Evolutionary conservation across 2,329 filamentous ascomycete species (phyloP).

Genomic region (Alternaria conjuncta): DNA sequence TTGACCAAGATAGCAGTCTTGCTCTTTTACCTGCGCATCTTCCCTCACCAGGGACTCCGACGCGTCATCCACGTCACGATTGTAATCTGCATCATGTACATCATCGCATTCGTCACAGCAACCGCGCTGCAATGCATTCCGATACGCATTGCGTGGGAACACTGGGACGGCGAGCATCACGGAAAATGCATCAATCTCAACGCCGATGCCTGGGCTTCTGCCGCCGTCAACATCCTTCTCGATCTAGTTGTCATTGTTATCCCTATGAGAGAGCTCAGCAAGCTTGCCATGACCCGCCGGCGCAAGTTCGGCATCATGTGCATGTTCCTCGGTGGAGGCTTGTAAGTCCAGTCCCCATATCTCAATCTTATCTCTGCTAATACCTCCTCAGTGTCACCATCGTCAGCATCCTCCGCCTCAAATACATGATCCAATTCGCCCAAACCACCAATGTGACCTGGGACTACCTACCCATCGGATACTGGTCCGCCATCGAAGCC

Average conservation of each 20-base stretch:
- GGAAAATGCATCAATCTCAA: constrained; percentile 35
- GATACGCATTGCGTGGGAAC: constrained; percentile 29
- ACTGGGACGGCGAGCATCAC: constrained; percentile 35
- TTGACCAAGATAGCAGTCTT: constrained; percentile 41
- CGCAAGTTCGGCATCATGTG: constrained; percentile 45
- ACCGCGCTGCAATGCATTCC: constrained; percentile 30
- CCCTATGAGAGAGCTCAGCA: constrained; percentile 39
- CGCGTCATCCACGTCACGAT: constrained; percentile 22
- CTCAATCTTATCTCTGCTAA: not conserved
- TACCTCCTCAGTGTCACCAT: constrained; percentile 48
- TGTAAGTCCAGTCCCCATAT: constrained; percentile 39
- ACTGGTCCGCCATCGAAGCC: constrained; percentile 37
- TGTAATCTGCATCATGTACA: constrained; percentile 22
- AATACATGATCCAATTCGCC: constrained; percentile 53
- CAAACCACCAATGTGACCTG: constrained; percentile 50
- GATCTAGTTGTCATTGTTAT: constrained; percentile 40
- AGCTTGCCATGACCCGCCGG: constrained; percentile 35
- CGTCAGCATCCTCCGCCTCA: constrained; percentile 53
- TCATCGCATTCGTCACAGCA: constrained; percentile 25
- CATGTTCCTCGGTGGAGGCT: constrained; percentile 48
- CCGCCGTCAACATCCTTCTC: constrained; percentile 40
- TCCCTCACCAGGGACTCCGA: constrained; percentile 28
- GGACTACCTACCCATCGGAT: constrained; percentile 38
- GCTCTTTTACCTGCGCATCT: constrained; percentile 41
- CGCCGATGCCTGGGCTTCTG: constrained; percentile 35